phyloP scores from a whole-genome alignment of 768 basidiomycete genomes.

The Steccherinum ochraceum region DNA sequence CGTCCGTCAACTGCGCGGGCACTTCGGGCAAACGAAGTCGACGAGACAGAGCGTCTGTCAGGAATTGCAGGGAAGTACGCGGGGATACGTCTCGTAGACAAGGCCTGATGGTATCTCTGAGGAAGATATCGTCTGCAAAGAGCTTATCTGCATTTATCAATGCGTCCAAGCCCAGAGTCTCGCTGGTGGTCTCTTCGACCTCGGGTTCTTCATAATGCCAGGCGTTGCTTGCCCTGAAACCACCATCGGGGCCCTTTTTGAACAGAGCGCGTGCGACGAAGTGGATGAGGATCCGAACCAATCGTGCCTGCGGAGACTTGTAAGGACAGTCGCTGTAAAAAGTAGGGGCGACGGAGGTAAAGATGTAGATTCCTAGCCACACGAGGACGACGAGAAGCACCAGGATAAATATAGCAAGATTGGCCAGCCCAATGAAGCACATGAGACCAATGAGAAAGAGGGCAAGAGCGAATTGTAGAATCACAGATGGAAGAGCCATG shows the following conservation, averaged over 20 bases:
- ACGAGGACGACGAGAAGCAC: not conserved
- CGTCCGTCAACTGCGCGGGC: no score
- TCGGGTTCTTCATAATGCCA: not conserved
- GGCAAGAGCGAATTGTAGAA: conserved; percentile 14
- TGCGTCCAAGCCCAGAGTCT: no score
- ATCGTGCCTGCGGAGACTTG: not conserved
- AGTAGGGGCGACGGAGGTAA: not conserved
- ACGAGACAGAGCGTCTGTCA: no score
- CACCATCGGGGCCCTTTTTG: not conserved
- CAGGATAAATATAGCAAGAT: not conserved
- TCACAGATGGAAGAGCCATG: conserved; percentile 14
- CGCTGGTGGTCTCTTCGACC: no score
- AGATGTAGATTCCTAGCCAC: not conserved
- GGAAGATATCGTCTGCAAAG: no score
- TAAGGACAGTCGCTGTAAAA: not conserved
- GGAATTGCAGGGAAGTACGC: no score
- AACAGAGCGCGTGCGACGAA: not conserved
- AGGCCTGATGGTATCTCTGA: no score
- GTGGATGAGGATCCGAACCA: not conserved
- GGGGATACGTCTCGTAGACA: no score
- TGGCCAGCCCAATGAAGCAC: conserved; percentile 1
- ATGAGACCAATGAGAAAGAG: conserved; percentile 16
- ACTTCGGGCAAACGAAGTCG: no score
- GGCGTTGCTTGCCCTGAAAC: not conserved
- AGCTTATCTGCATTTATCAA: no score